phyloP scores from a whole-genome alignment of 176 grass and related monocot species.

The Eragrostis curvula region DNA sequence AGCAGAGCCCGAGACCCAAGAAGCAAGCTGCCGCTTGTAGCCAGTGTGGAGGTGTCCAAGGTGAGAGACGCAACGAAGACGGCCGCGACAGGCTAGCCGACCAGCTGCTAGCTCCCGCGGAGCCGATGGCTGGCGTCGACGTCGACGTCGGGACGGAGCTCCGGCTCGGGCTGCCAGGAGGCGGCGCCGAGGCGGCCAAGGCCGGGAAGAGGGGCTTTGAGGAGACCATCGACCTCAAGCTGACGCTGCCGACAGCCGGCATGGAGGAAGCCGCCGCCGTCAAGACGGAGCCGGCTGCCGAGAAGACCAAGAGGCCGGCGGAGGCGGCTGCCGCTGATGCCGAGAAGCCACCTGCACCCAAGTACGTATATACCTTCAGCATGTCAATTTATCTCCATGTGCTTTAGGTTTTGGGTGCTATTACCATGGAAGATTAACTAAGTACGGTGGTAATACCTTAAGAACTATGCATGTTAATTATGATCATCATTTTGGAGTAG shows the following conservation, averaged over 20 bases:
- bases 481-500: not conserved
- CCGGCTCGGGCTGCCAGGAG: conserved; percentile 83
- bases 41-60: conserved; percentile 15
- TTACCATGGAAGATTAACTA: not conserved
- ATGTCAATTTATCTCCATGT: not conserved
- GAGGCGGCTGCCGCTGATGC: conserved; percentile 51
- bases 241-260: conserved; percentile 67
- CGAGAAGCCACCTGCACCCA: conserved; percentile 83
- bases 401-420: not conserved
- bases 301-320: conserved; percentile 62
- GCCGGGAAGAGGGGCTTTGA: conserved; percentile 78
- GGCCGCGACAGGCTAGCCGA: conserved; percentile 41
- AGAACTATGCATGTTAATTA: not conserved
- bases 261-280: conserved; percentile 49
- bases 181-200: conserved; percentile 66
- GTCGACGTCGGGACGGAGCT: conserved; percentile 91
- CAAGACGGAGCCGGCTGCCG: conserved; percentile 40
- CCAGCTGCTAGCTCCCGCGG: conserved; percentile 45
- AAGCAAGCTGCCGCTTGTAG: not conserved
- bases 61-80: conserved; percentile 4
- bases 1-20: not conserved
- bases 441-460: not conserved
- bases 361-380: conserved; percentile 45
- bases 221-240: conserved; percentile 91
- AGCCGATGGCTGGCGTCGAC: conserved; percentile 63